phyloP scores from a whole-genome alignment of 2,329 filamentous ascomycete genomes.

The Diplocarpon mali region DNA sequence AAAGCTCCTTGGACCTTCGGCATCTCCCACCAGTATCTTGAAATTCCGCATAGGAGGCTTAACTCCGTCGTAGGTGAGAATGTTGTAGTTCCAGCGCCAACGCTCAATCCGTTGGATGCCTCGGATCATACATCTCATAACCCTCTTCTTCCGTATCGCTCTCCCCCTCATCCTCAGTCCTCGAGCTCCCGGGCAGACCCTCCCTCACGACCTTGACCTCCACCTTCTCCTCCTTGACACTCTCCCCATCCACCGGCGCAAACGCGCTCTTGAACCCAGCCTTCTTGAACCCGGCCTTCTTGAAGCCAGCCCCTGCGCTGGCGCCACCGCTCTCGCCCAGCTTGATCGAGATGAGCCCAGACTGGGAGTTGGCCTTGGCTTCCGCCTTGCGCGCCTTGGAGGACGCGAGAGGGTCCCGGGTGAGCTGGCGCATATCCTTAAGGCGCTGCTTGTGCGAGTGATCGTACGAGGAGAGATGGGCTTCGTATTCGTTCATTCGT shows the following conservation, averaged over 20 bases:
- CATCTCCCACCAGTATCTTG: too few relatives aligned
- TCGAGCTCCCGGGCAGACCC: slow-evolving; percentile 13
- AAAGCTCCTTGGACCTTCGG: too few relatives aligned
- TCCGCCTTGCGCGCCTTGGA: slow-evolving; percentile 58
- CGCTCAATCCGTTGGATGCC: slow-evolving; percentile 46
- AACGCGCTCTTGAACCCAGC: slow-evolving; percentile 74
- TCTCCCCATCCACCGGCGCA: slow-evolving; percentile 37
- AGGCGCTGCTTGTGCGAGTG: slow-evolving; percentile 88
- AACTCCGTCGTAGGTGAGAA: too few relatives aligned
- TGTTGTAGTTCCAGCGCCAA: too few relatives aligned
- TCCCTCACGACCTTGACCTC: slow-evolving; percentile 12
- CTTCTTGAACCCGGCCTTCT: slow-evolving; percentile 68
- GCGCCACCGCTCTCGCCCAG: slow-evolving; percentile 31
- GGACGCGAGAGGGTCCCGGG: slow-evolving; percentile 56
- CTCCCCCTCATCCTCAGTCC: slow-evolving; percentile 47
- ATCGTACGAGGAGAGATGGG: slow-evolving; percentile 88
- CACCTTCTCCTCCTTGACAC: slow-evolving; percentile 28
- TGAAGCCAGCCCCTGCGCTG: slow-evolving; percentile 37
- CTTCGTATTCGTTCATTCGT: slow-evolving; percentile 92
- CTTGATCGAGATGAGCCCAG: slow-evolving; percentile 56
- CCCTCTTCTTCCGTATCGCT: slow-evolving; percentile 61
- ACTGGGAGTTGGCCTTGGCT: slow-evolving; percentile 51
- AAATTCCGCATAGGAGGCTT: too few relatives aligned
- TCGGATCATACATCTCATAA: slow-evolving; percentile 57
- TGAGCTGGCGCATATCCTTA: slow-evolving; percentile 79